phyloP scores from a whole-genome alignment of 164 flowering plant species.

The Liquidambar formosana region DNA sequence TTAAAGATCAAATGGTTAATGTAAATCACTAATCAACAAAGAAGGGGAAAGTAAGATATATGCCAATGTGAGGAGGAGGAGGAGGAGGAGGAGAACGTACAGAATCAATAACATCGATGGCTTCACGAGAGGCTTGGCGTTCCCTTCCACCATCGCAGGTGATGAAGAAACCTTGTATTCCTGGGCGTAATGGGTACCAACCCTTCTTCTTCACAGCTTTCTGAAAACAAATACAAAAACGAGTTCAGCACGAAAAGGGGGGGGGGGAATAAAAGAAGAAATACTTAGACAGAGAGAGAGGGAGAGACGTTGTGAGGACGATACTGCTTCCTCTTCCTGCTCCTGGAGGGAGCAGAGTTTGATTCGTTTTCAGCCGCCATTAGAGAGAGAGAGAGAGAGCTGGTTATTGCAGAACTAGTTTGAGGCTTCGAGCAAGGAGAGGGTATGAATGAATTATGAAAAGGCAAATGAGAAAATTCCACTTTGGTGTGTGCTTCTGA shows the following conservation, averaged over 20 bases:
- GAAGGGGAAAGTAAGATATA: not conserved
- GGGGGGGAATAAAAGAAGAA: not conserved
- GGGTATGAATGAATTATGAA: too few relatives aligned
- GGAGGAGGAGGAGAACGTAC: slow-evolving; percentile 32
- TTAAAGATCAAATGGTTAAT: not conserved
- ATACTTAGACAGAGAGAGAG: slow-evolving; percentile 13
- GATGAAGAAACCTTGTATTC: slow-evolving; percentile 88
- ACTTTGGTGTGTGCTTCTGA: too few relatives aligned
- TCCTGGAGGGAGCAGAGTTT: slow-evolving; percentile 18
- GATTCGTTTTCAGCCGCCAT: slow-evolving; percentile 55
- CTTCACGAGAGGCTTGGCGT: slow-evolving; percentile 83
- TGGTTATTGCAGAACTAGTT: too few relatives aligned
- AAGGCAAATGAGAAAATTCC: too few relatives aligned
- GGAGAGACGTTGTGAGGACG: slow-evolving; percentile 66
- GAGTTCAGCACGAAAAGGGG: not conserved
- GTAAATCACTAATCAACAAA: not conserved
- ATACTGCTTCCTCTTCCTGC: slow-evolving; percentile 71
- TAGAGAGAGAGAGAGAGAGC: slow-evolving; percentile 8
- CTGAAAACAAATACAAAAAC: slow-evolving; percentile 34
- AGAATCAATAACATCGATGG: slow-evolving; percentile 73
- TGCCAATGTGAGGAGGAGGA: not conserved
- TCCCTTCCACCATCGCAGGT: slow-evolving; percentile 98
- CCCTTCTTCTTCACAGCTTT: slow-evolving; percentile 83
- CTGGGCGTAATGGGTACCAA: slow-evolving; percentile 69
- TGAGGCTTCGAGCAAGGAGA: too few relatives aligned